phyloP scores from a whole-genome alignment of 2,329 filamentous ascomycete species.

The Claviceps sp. region DNA sequence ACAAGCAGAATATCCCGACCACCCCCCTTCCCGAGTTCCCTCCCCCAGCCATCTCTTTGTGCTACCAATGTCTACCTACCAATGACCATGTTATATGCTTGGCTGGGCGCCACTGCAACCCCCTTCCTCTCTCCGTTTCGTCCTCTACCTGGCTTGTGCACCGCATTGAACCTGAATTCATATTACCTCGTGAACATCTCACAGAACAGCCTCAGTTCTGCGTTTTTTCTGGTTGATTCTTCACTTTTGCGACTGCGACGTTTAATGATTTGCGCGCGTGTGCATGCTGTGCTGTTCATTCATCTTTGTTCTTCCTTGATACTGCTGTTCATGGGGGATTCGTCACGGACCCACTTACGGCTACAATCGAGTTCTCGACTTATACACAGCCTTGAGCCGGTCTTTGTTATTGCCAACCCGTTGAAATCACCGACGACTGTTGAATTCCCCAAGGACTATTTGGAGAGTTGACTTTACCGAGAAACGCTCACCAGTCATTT shows the following conservation, averaged over 20 bases:
- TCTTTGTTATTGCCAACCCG: too few species aligned
- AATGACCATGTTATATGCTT: background rate
- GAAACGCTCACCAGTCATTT: background rate
- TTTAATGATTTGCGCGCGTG: background rate
- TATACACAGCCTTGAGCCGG: background rate
- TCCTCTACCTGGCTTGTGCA: background rate
- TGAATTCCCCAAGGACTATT: too few species aligned
- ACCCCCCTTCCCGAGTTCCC: background rate
- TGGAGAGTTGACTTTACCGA: too few species aligned
- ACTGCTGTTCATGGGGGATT: background rate
- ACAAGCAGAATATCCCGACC: background rate
- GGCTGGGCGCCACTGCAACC: background rate
- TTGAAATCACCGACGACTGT: too few species aligned
- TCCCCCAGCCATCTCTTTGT: background rate
- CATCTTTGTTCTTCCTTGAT: background rate
- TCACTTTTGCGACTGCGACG: background rate
- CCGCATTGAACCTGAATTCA: too few species aligned
- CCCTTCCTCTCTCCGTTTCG: background rate
- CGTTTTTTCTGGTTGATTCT: background rate
- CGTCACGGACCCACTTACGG: conserved; percentile 4
- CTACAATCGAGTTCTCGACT: conserved; percentile 1
- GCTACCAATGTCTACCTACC: background rate
- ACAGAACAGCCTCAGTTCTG: background rate
- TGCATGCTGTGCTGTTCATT: background rate
- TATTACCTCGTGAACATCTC: background rate